Evolutionary conservation across 306 rosid species (phyloP).

Genomic region (Elaeagnus macrophylla): DNA sequence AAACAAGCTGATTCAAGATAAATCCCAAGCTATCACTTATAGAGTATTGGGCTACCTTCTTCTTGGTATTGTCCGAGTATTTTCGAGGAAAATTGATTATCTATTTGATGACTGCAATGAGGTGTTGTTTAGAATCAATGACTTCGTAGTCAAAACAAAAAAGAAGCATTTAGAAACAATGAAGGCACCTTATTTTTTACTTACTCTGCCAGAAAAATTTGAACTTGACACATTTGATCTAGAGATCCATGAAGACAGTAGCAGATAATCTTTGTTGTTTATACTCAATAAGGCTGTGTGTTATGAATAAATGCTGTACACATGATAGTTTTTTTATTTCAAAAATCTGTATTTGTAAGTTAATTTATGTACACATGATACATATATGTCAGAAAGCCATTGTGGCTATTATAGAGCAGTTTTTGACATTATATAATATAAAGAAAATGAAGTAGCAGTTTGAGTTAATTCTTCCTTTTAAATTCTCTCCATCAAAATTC

Average conservation of each 20-base stretch:
- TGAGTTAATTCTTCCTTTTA: too few species aligned
- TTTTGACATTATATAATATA: too few species aligned
- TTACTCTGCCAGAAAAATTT: conserved; percentile 55
- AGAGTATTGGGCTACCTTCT: conserved; percentile 78
- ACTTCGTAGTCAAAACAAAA: conserved; percentile 35
- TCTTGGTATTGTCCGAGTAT: conserved; percentile 72
- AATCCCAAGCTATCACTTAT: conserved; percentile 43
- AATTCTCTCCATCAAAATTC: too few species aligned
- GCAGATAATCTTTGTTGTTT: conserved; percentile 34
- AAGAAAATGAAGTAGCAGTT: too few species aligned
- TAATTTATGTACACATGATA: too few species aligned
- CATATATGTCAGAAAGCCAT: too few species aligned
- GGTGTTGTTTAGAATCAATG: conserved; percentile 37
- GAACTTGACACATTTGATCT: conserved; percentile 74
- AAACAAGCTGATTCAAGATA: conserved; percentile 66
- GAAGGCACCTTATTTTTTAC: conserved; percentile 26
- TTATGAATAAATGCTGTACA: too few species aligned
- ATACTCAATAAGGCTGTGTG: too few species aligned
- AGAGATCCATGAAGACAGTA: conserved; percentile 50
- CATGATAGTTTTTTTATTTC: conserved; percentile 16
- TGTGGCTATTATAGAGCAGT: too few species aligned
- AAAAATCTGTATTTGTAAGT: too few species aligned
- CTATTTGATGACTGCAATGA: conserved; percentile 48
- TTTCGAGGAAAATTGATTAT: conserved; percentile 66
- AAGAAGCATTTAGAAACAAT: conserved; percentile 22